Conservation (phyloP, 2,329 filamentous ascomycete species). For the Xylariaceae sp. region DNA sequence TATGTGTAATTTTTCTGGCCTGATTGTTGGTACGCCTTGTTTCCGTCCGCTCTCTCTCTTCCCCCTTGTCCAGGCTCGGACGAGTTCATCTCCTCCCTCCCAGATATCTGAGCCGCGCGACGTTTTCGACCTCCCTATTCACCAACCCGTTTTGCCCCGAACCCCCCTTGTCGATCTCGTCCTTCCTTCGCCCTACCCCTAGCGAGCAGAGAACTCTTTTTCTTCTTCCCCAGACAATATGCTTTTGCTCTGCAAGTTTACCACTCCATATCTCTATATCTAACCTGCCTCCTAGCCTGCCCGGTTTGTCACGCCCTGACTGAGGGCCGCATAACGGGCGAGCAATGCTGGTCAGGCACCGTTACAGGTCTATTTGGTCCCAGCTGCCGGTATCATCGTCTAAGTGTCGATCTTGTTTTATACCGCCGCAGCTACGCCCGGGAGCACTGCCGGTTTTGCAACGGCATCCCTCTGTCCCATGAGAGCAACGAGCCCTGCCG, state of each 20-base stretch:
- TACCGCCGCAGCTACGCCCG: neutral
- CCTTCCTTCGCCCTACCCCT: neutral
- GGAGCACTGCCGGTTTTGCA: conserved; percentile 1
- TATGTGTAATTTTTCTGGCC: neutral
- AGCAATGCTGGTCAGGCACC: neutral
- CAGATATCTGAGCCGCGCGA: no score
- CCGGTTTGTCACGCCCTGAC: neutral
- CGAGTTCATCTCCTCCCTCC: no score
- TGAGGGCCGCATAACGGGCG: no score
- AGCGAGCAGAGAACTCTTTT: no score
- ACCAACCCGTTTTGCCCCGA: neutral
- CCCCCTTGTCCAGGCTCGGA: neutral
- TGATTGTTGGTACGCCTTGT: neutral
- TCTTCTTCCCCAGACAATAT: no score
- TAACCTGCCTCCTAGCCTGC: neutral
- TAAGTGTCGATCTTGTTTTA: neutral
- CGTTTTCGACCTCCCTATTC: neutral
- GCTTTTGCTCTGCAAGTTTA: neutral
- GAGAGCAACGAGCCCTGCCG: neutral
- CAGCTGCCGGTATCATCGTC: neutral
- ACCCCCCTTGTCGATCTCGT: neutral
- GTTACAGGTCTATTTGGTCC: neutral
- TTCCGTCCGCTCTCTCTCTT: neutral
- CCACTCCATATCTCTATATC: neutral
- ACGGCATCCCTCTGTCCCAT: neutral